Conservation (phyloP, 192 early-diverging fungal species). For the Linnemannia exigua region DNA sequence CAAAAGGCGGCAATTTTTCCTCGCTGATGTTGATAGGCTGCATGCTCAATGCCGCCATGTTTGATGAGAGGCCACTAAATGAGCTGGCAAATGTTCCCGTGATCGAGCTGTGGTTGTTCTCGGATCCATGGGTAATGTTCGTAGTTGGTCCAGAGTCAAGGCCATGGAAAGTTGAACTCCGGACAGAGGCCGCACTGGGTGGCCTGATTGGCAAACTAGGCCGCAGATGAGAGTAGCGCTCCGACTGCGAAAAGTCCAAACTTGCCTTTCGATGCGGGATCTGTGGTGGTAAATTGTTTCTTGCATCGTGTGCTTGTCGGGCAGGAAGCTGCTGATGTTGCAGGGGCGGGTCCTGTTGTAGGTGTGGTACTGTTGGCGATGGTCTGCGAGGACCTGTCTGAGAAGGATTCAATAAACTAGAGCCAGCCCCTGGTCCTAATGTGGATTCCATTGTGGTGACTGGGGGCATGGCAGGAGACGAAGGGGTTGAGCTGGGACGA, state of each 20-base stretch:
- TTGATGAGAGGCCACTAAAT: constrained; percentile 10
- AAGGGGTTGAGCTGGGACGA: constrained; percentile 38
- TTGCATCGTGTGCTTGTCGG: constrained; percentile 1
- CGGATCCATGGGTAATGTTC: not conserved
- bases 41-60: constrained; percentile 20
- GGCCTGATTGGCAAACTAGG: constrained; percentile 44
- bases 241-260: constrained; percentile 47
- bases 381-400: constrained; percentile 26
- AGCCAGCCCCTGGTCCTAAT: not conserved
- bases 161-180: constrained; percentile 57
- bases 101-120: not conserved
- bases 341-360: constrained; percentile 9
- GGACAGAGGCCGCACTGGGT: constrained; percentile 44
- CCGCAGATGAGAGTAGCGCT: constrained; percentile 42
- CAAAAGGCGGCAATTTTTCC: constrained; percentile 51
- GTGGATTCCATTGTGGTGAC: constrained; percentile 17
- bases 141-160: constrained; percentile 18
- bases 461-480: constrained; percentile 45
- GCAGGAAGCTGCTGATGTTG: constrained; percentile 27
- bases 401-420: constrained; percentile 2
- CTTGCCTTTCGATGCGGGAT: constrained; percentile 53
- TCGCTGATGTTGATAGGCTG: constrained; percentile 56
- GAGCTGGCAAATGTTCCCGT: not conserved
- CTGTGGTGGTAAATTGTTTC: constrained; percentile 32
- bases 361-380: constrained; percentile 33